A percentile compares a stretch with the other conserved stretches of the same genome.
Evolutionary conservation across 441 rosid genomes (phyloP).

Genomic region (Gossypium gossypioides): DNA sequence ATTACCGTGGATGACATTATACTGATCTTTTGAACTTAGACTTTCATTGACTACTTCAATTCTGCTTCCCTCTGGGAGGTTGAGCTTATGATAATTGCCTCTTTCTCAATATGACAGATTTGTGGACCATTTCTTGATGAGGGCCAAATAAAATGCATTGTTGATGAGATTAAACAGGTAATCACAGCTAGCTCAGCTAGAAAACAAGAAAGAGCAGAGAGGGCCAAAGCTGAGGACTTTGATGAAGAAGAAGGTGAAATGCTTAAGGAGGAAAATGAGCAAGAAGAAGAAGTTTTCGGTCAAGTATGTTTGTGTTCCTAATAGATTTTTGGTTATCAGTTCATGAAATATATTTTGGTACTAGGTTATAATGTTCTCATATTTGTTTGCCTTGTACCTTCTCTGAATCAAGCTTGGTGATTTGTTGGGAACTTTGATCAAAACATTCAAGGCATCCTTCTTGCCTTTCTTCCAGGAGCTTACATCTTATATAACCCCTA

Average conservation of each 20-base stretch:
- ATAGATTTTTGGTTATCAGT: neutral
- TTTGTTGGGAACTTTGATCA: slow-evolving; percentile 47
- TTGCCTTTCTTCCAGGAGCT: slow-evolving; percentile 52
- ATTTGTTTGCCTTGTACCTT: slow-evolving; percentile 10
- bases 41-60: neutral
- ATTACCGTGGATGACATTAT: neutral
- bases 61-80: neutral
- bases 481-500: slow-evolving; percentile 47
- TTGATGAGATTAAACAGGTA: slow-evolving; percentile 48
- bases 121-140: slow-evolving; percentile 47
- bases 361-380: slow-evolving; percentile 2
- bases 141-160: slow-evolving; percentile 43
- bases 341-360: neutral
- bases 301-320: slow-evolving; percentile 27
- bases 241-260: slow-evolving; percentile 52
- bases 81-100: neutral
- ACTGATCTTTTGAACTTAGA: neutral
- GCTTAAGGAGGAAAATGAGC: slow-evolving; percentile 53
- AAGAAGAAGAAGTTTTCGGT: slow-evolving; percentile 58
- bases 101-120: slow-evolving; percentile 26
- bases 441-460: slow-evolving; percentile 50
- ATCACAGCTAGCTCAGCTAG: slow-evolving; percentile 47
- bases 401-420: slow-evolving; percentile 40
- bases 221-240: slow-evolving; percentile 49
- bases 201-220: slow-evolving; percentile 43